Base-by-base conservation (phyloP, 495 filamentous ascomycete genomes). In the Annulohypoxylon stygium region DNA sequence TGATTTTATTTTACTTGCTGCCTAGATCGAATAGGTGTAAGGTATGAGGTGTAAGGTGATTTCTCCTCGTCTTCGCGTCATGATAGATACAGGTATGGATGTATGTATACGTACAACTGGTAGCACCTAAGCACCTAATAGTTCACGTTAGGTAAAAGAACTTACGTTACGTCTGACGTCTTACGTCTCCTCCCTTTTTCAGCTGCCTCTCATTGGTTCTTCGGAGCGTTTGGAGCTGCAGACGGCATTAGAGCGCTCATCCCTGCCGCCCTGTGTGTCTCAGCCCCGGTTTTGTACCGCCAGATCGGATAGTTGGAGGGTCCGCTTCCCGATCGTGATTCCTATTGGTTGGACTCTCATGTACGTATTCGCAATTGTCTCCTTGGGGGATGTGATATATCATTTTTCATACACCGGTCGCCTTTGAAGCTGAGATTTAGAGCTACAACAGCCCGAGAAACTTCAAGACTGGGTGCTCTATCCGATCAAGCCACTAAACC, bases 11-110 rank as follows among this genome's bases (percentile, higher is more conserved):
- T 30, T 30, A 30, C 30, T 30, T 30, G 30, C 30, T 30, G 30
- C 30, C 39, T 37, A 33, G 3, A 23, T 23, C 20, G 20, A 23
- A 23, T 23, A 23, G 20, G 20, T 23, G 20, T 23, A 23, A 23
- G 0, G 20, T 23, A 23, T 23, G 33, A 55, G 61, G 61, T 6
- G 51, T 55, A 55, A 57, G 54, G 66, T 62, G 55, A 74, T 66
- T 66, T 70, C 71, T 73, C 66, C 67, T 70, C 66, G 48, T 74
- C 23, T 70, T 65, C 61, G 67, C 72, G 72, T 75, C 63, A 75
- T 74, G 61, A 70, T 68, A 25, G 50, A 25, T 69, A 14, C 12
- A 16, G 23, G 16, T 57, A 33, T 4, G 16, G n/a, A 34, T 9
- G 16, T 33, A 34, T 9, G 20, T 51, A 30, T 30, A 30, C 30